Conservation (phyloP, 2,329 filamentous ascomycete species). For the Waltergamsia citrina region DNA sequence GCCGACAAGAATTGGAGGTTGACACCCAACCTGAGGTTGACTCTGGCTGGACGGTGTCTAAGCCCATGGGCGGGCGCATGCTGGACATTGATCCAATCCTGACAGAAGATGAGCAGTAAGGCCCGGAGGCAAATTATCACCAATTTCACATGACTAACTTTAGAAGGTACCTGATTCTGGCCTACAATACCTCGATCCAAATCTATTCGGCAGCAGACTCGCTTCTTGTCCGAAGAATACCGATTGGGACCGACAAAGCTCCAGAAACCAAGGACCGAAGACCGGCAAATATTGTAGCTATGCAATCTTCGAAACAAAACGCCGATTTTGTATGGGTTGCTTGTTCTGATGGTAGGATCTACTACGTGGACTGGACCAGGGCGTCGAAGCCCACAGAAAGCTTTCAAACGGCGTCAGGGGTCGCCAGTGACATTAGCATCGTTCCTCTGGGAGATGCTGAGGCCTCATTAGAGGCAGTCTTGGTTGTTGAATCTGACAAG, state of each 20-base stretch:
- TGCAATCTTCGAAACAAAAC: slow-evolving; percentile 25
- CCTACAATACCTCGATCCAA: slow-evolving; percentile 66
- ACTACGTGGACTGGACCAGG: slow-evolving; percentile 48
- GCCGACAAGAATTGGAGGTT: neutral
- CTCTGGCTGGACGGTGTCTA: slow-evolving; percentile 49
- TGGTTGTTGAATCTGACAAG: slow-evolving; percentile 34
- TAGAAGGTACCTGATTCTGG: slow-evolving; percentile 61
- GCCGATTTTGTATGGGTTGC: slow-evolving; percentile 49
- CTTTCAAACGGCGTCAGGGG: slow-evolving; percentile 30
- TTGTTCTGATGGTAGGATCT: slow-evolving; percentile 46
- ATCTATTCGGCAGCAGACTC: slow-evolving; percentile 78
- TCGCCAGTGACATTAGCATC: slow-evolving; percentile 35
- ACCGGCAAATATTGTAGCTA: slow-evolving; percentile 28
- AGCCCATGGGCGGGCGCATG: slow-evolving; percentile 57
- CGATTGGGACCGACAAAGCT: slow-evolving; percentile 23
- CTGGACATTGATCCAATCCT: slow-evolving; percentile 56
- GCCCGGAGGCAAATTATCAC: slow-evolving; percentile 9
- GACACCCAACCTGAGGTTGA: neutral
- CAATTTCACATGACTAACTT: neutral
- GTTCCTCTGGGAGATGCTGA: slow-evolving; percentile 18
- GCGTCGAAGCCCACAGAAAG: slow-evolving; percentile 29
- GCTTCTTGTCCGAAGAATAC: slow-evolving; percentile 64
- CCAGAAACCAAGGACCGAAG: slow-evolving; percentile 8
- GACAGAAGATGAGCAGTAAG: slow-evolving; percentile 51
- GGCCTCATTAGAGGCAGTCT: slow-evolving; percentile 31